Evolutionary conservation across 306 rosid species (phyloP).

Genomic region (Acacia melanoxylon): DNA sequence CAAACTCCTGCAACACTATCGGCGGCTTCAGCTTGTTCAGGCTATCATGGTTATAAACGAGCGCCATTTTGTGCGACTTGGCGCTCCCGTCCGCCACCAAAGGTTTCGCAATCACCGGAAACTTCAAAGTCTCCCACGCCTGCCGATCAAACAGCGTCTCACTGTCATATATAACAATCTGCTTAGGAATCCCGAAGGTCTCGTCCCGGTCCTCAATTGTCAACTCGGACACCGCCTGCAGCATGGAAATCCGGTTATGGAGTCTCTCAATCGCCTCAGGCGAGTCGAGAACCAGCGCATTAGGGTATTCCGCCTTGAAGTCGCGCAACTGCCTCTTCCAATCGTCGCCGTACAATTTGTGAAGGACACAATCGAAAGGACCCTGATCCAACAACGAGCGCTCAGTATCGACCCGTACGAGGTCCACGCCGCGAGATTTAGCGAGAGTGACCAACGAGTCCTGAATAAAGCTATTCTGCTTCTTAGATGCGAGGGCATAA

Average conservation of each 20-base stretch:
- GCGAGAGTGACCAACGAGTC: conserved; percentile 55
- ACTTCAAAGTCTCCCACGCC: conserved; percentile 52
- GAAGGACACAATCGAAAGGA: conserved; percentile 63
- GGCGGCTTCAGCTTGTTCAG: conserved; percentile 60
- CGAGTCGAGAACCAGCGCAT: conserved; percentile 51
- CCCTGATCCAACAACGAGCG: conserved; percentile 59
- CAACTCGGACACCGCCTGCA: conserved; percentile 66
- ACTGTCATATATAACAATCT: conserved; percentile 59
- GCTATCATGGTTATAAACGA: conserved; percentile 51
- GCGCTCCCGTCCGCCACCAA: conserved; percentile 70
- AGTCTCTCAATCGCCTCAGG: conserved; percentile 64
- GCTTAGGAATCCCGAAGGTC: conserved; percentile 72
- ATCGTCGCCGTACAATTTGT: conserved; percentile 59
- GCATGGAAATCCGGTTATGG: conserved; percentile 73
- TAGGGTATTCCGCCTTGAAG: conserved; percentile 44
- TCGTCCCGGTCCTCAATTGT: conserved; percentile 35
- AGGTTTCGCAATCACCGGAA: conserved; percentile 65
- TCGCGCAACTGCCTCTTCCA: conserved; percentile 53
- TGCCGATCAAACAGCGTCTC: conserved; percentile 52
- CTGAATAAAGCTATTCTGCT: conserved; percentile 61
- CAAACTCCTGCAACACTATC: conserved; percentile 62
- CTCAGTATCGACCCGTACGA: conserved; percentile 45
- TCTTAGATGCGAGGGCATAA: conserved; percentile 62
- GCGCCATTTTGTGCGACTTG: conserved; percentile 64
- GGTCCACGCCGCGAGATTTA: conserved; percentile 57